Percentiles rank a stretch among this genome's conserved stretches.
phyloP scores from a whole-genome alignment of 495 filamentous ascomycete species.

The Tetracladium marchalianum region DNA sequence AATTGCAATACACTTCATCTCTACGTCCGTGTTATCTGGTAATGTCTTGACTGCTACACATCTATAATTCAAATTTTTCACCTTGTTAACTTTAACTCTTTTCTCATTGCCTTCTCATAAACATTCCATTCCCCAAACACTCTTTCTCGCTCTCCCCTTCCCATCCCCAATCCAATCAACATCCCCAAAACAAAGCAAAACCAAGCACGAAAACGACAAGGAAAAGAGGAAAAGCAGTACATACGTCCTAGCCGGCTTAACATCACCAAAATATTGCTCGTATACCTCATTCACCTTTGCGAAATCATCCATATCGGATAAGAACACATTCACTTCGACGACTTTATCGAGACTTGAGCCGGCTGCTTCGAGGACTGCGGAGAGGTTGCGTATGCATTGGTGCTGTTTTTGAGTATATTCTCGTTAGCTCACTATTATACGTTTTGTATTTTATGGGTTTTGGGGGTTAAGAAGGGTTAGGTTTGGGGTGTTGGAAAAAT shows the following conservation, averaged over 20 bases:
- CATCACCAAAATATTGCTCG: constrained; percentile 53
- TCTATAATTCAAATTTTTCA: too few relatives aligned
- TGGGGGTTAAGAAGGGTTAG: not conserved
- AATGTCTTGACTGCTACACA: constrained; percentile 68
- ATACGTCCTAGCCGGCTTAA: not conserved
- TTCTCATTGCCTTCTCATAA: too few relatives aligned
- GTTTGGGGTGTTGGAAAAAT: not conserved
- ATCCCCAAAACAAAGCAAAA: too few relatives aligned
- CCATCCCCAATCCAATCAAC: too few relatives aligned
- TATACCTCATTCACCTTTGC: constrained; percentile 63
- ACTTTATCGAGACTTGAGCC: constrained; percentile 51
- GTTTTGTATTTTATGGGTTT: not conserved
- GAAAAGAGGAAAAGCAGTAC: not conserved
- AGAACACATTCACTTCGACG: constrained; percentile 57
- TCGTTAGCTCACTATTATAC: not conserved
- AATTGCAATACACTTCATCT: constrained; percentile 61
- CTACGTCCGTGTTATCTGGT: constrained; percentile 66
- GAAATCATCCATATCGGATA: constrained; percentile 58
- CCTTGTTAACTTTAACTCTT: too few relatives aligned
- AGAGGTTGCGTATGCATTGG: constrained; percentile 48
- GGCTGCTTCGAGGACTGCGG: constrained; percentile 50
- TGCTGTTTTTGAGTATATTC: too few relatives aligned
- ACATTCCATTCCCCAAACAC: too few relatives aligned
- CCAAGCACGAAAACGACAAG: too few relatives aligned
- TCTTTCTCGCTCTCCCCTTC: too few relatives aligned